Evolutionary conservation across 495 filamentous ascomycete species (phyloP).

Genomic region (Aspergillus carlsbadensis): DNA sequence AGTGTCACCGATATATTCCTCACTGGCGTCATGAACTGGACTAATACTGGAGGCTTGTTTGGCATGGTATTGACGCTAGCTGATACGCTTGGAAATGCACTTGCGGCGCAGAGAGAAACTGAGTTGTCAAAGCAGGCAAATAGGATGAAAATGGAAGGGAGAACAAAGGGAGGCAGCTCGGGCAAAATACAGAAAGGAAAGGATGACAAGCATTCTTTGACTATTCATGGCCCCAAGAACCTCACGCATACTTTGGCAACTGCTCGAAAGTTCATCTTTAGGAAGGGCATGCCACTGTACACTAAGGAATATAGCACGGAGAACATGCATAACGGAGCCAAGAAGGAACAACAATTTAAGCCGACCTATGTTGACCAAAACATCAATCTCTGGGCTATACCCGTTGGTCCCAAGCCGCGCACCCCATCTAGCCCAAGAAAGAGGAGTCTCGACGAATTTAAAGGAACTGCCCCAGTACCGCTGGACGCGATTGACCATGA

Average conservation of each 20-base stretch:
- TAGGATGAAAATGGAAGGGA: slow-evolving; percentile 31
- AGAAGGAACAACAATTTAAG: slow-evolving; percentile 37
- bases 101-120: slow-evolving; percentile 27
- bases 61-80: slow-evolving; percentile 82
- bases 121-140: slow-evolving; percentile 27
- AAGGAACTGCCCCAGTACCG: slow-evolving; percentile 26
- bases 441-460: slow-evolving; percentile 59
- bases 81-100: slow-evolving; percentile 50
- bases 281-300: slow-evolving; percentile 70
- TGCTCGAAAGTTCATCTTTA: slow-evolving; percentile 83
- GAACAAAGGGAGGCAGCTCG: slow-evolving; percentile 23
- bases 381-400: slow-evolving; percentile 80
- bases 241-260: slow-evolving; percentile 76
- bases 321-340: slow-evolving; percentile 23
- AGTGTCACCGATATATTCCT: slow-evolving; percentile 76
- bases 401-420: slow-evolving; percentile 40
- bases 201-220: slow-evolving; percentile 40
- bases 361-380: slow-evolving; percentile 74
- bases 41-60: slow-evolving; percentile 73
- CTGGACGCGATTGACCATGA: slow-evolving; percentile 28
- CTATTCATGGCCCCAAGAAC: slow-evolving; percentile 77
- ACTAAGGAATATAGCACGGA: slow-evolving; percentile 62
- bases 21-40: slow-evolving; percentile 74
- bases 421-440: slow-evolving; percentile 48
- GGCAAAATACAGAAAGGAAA: not conserved